Evolutionary conservation across 768 basidiomycete species (phyloP), one percentile per base, ranked within the genome.

Genomic region (Chlorophyllum brunneum): DNA sequence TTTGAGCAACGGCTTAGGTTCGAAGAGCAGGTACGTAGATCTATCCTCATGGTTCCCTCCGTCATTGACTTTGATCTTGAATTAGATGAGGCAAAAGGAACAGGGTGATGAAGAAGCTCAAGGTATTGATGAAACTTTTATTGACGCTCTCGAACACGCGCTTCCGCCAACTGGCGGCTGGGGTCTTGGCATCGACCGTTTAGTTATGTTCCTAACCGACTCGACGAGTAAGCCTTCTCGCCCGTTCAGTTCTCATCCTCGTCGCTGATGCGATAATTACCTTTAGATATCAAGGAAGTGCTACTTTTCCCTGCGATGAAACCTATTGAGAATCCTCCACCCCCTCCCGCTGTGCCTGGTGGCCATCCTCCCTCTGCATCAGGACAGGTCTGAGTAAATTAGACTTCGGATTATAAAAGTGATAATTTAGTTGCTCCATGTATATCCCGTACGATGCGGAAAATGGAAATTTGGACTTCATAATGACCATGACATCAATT

Each of bases 161-260:
- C 81, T 99, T 1, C 93, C 97, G 4, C 97, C 97, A 0, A 99
- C 95, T 3, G 95, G 93, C 54, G 95, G 95, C 39, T 98, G 93
- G 92, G 95, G 94, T 57, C 77, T 98, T 49, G 95, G 95, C 49
- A 89, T 98, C 59, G 95, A 98, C 65, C 85, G 94, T 55, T 76
- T 98, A 33, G 92, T 98, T 70, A 98, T 98, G 95, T 98, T 98
- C 85, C 76, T 98, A 43, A 95, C 94, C 3, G 86, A 99, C 70
- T 95, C 92, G n/a, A 86, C 84, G 6, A 95, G 91, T 93, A 59
- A 60, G 86, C 58, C 61, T 27, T 20, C 51, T 50, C 18, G 15
- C 26, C 11, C 3, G 37, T 50, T 37, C 45, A n/a, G 5, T 24
- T 48, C 48, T n/a, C n/a, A n/a, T n/a, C n/a, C n/a, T n/a, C n/a